Base-by-base conservation (phyloP, 2,329 filamentous ascomycete genomes). In the Venturia pyrina region DNA sequence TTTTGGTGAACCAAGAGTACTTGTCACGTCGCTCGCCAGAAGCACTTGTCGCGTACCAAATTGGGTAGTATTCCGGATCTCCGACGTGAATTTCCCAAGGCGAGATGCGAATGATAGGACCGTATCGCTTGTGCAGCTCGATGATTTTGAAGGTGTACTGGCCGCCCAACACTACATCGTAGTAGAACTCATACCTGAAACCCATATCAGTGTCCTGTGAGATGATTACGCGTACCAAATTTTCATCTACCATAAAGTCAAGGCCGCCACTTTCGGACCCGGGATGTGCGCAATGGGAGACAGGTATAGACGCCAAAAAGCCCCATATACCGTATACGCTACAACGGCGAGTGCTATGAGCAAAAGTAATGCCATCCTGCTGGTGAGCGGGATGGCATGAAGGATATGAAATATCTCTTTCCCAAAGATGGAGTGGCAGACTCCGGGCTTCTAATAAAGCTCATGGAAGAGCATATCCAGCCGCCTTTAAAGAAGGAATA, bases 141-240 rank as follows among this genome's bases (percentile, higher is more conserved):
- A 70, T 67, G 34, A 74, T 73, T 56, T 72, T 69, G 60, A 68
- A 70, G 10, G 66, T 66, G 65, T 71, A 74, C 46, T 70, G 68
- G 15, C 72, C 72, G 41, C 67, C 69, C 44, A 67, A 59, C 43
- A 71, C 41, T 13, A 71, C 69, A 62, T 73, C 72, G 50, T 70
- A 72, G 66, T 71, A 74, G 63, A 71, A 70, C 63, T 73, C 71
- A 64, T 72, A 72, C 68, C 69, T 71, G 66, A 57, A 56, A 1
- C 64, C 72, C n/a, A 70, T 46, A 11, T 70, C 71, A 41, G 37
- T 61, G n/a, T 61, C 37, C 11, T 61, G 13, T 34, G 4, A 59
- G 15, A 32, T 37, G 28, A 34, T 6, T 11, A 15, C 6, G 56
- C 17, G 56, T 10, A 5, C 15, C 37, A 60, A 17, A 57, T 68